These are phyloP conservation scores for Fagopyrum esculentum DNA, from an alignment of 148 eudicot species.

Conservation along the genomic window DNA sequence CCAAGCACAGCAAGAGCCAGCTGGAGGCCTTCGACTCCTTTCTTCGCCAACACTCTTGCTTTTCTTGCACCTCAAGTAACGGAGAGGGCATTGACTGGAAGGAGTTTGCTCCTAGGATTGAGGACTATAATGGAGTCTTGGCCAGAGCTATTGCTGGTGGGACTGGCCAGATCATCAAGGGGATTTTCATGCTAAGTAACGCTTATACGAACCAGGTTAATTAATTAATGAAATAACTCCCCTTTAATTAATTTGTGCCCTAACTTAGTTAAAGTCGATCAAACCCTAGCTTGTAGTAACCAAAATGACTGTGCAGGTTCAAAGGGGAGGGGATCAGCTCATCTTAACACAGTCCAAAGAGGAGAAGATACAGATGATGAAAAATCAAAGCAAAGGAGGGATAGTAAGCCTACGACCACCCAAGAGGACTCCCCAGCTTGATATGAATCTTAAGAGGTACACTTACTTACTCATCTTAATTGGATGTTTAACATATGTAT, in stretches of 20 bases:
- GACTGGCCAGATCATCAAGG: conserved; percentile 83
- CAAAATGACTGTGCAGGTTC: conserved; percentile 37
- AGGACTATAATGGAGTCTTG: conserved; percentile 63
- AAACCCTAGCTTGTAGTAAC: neutral
- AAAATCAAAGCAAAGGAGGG: conserved; percentile 14
- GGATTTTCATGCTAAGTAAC: conserved; percentile 79
- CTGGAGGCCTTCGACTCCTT: conserved; percentile 48
- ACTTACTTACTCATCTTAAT: neutral
- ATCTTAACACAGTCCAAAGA: conserved; percentile 36
- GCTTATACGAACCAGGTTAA: conserved; percentile 78
- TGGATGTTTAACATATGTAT: neutral
- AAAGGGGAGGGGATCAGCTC: conserved; percentile 58
- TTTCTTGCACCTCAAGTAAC: conserved; percentile 34
- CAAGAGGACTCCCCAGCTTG: conserved; percentile 45
- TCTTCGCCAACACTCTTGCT: conserved; percentile 56
- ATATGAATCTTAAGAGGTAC: conserved; percentile 44
- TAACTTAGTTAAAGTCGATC: too few species aligned
- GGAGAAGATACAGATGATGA: conserved; percentile 16
- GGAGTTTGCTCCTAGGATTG: conserved; percentile 76
- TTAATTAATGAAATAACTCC: neutral
- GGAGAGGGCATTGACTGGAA: conserved; percentile 50
- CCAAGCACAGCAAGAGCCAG: conserved; percentile 23
- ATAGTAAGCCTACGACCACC: conserved; percentile 6
- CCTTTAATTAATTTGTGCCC: neutral
- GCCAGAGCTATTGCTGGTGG: conserved; percentile 93